These are phyloP conservation scores for Millerozyma acaciae DNA, from an alignment of 805 yeast genomes.

Conservation along the genomic window DNA sequence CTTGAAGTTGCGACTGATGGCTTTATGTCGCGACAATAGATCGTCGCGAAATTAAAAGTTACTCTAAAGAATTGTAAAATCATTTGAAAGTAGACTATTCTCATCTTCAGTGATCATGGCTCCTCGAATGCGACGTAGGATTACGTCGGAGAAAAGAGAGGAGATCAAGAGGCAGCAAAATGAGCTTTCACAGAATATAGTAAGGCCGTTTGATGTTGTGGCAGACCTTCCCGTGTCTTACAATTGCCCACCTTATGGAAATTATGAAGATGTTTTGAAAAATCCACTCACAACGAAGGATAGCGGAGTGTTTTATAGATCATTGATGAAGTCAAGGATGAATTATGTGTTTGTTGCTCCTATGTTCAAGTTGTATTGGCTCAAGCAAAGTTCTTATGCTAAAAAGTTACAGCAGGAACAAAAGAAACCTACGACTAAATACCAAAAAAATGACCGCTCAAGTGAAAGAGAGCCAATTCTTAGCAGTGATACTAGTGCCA, in stretches of 20 bases:
- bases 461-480: conserved; percentile 31
- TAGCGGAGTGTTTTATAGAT: conserved; percentile 65
- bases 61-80: too few relatives aligned
- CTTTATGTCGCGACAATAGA: too few relatives aligned
- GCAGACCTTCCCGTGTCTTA: conserved; percentile 66
- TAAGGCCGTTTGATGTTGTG: conserved; percentile 62
- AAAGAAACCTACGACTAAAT: conserved; percentile 34
- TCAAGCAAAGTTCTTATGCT: conserved; percentile 58
- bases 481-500: conserved; percentile 46
- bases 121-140: conserved; percentile 42
- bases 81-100: too few relatives aligned
- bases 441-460: conserved; percentile 13
- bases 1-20: too few relatives aligned
- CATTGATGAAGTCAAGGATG: conserved; percentile 70
- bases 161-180: conserved; percentile 41
- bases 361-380: conserved; percentile 81
- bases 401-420: conserved; percentile 34
- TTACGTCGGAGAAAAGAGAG: conserved; percentile 38
- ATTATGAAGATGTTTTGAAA: conserved; percentile 46
- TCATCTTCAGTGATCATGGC: conserved; percentile 22
- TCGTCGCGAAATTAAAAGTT: too few relatives aligned
- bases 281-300: conserved; percentile 70
- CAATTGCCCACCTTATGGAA: conserved; percentile 58
- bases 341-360: conserved; percentile 52
- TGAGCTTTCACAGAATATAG: conserved; percentile 30